These are phyloP conservation scores for Cyberlindnera mycetangii DNA, from an alignment of 805 yeast genomes.

Conservation along the genomic window DNA sequence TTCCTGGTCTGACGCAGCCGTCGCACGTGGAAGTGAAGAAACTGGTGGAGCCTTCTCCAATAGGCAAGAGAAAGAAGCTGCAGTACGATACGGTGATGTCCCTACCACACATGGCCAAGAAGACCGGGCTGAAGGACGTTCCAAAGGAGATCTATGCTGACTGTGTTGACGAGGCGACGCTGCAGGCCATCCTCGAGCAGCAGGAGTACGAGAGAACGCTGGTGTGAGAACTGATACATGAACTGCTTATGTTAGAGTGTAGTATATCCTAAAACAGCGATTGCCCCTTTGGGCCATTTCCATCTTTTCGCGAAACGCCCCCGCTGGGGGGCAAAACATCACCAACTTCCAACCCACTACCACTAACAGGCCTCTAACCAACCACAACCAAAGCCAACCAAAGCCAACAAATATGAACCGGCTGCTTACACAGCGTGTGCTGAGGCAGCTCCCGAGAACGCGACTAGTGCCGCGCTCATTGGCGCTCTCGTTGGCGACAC, in stretches of 20 bases:
- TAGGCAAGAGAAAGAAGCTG: slow-evolving; percentile 29
- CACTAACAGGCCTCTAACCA: no score
- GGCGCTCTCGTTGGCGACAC: not conserved
- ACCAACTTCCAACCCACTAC: not conserved
- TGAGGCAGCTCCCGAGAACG: not conserved
- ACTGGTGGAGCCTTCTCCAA: slow-evolving; percentile 28
- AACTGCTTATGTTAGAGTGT: no score
- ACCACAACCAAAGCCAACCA: not conserved
- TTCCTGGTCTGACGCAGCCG: slow-evolving; percentile 78
- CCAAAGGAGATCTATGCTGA: slow-evolving; percentile 57
- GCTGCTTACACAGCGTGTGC: not conserved
- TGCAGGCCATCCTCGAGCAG: slow-evolving; percentile 60
- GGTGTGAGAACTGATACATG: not conserved
- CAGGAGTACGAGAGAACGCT: slow-evolving; percentile 32
- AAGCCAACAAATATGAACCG: not conserved
- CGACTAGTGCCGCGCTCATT: not conserved
- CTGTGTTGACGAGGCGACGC: slow-evolving; percentile 53
- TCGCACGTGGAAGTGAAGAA: slow-evolving; percentile 27
- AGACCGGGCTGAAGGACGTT: slow-evolving; percentile 66
- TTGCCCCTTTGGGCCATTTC: no score
- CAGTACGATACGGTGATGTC: slow-evolving; percentile 45
- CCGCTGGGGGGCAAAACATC: no score
- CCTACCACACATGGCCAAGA: slow-evolving; percentile 44
- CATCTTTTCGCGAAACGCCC: no score
- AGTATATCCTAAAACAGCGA: no score